Evolutionary conservation across 1,284 basidiomycete genomes (phyloP).

Genomic region (Heterobasidion occidentale): DNA sequence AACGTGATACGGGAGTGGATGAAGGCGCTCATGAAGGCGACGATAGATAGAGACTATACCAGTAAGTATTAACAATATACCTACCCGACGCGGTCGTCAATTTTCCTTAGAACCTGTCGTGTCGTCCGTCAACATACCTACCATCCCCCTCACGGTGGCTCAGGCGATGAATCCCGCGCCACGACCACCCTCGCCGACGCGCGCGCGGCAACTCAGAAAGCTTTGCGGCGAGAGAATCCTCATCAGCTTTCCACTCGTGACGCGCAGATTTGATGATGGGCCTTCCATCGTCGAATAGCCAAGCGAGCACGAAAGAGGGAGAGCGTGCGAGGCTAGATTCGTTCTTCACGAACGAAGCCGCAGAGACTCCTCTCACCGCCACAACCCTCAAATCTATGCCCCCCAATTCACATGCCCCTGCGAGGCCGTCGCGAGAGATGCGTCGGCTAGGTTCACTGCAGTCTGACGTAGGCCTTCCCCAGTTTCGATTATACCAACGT

Average conservation of each 20-base stretch:
- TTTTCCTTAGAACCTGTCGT: conserved; percentile 73
- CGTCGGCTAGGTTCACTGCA: conserved; percentile 33
- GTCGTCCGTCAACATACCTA: conserved; percentile 95
- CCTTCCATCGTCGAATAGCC: conserved; percentile 25
- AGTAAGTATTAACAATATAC: conserved; percentile 40
- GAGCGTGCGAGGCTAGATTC: conserved; percentile 43
- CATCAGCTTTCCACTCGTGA: conserved; percentile 86
- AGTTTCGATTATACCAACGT: conserved; percentile 9
- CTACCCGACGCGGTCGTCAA: neutral
- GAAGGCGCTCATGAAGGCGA: conserved; percentile 99
- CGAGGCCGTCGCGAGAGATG: conserved; percentile 55
- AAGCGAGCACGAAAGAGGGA: conserved; percentile 27
- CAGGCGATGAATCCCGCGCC: conserved; percentile 95
- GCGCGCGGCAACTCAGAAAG: conserved; percentile 85
- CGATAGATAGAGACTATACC: conserved; percentile 87
- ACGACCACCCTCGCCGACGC: conserved; percentile 89
- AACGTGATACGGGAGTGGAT: conserved; percentile 89
- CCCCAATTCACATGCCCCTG: conserved; percentile 29
- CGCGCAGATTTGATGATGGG: conserved; percentile 79
- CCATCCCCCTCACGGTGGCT: conserved; percentile 90
- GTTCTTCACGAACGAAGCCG: conserved; percentile 39
- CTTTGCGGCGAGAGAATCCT: conserved; percentile 81
- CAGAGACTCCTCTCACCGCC: conserved; percentile 5
- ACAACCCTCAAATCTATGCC: conserved; percentile 10
- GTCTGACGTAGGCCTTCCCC: conserved; percentile 27